A percentile compares a stretch with the other conserved stretches of the same genome.
These are phyloP conservation scores for Aspergillus floridensis DNA, from an alignment of 2,329 filamentous ascomycete genomes.

Conservation along the genomic window DNA sequence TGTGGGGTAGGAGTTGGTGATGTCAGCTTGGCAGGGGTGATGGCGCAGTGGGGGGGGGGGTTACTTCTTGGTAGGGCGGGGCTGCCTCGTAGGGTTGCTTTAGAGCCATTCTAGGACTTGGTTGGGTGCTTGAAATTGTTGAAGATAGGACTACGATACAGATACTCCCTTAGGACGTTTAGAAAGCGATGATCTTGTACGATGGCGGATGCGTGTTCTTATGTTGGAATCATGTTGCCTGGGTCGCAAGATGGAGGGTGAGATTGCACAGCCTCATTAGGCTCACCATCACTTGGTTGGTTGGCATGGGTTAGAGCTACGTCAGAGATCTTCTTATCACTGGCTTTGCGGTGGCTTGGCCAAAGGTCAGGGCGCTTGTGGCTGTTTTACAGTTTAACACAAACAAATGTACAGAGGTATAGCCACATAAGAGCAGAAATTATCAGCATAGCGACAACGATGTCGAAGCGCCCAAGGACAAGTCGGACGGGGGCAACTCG, in stretches of 20 bases:
- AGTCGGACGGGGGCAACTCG: too few relatives aligned
- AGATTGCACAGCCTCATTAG: neutral
- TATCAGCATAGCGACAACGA: too few relatives aligned
- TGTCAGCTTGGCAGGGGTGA: neutral
- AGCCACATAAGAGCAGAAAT: too few relatives aligned
- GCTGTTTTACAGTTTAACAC: too few relatives aligned
- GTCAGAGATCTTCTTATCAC: neutral
- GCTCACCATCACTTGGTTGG: neutral
- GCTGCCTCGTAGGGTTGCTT: neutral
- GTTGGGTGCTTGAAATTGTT: too few relatives aligned
- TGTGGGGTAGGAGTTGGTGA: neutral
- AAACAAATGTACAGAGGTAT: too few relatives aligned
- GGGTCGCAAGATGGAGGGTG: neutral
- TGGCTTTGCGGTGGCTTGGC: neutral
- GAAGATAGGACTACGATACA: too few relatives aligned
- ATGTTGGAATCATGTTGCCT: neutral
- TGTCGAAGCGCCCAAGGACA: too few relatives aligned
- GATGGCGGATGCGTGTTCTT: neutral
- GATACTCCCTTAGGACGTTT: neutral
- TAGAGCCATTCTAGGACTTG: neutral
- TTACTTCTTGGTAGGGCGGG: neutral
- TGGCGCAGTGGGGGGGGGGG: neutral
- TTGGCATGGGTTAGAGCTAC: neutral
- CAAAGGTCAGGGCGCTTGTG: too few relatives aligned
- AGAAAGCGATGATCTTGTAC: rapidly evolving